Evolutionary conservation across 2,329 filamentous ascomycete genomes (phyloP).

Genomic region (Colletotrichum acutatum): DNA sequence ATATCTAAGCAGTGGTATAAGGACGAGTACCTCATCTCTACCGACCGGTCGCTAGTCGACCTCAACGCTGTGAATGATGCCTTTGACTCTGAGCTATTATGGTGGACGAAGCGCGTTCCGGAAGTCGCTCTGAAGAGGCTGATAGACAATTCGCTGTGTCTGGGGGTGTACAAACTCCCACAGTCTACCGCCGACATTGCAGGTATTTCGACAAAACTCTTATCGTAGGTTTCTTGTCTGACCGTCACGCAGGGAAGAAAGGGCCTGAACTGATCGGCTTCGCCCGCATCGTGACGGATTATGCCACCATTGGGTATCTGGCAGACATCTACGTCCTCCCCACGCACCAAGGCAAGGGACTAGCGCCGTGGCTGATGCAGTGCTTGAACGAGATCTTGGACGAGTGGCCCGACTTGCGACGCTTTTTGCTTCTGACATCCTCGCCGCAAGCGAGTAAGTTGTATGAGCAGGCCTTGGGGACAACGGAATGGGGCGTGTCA

Average conservation of each 20-base stretch:
- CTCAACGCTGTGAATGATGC: conserved; percentile 64
- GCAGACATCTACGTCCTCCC: conserved; percentile 75
- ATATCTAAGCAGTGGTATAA: conserved; percentile 57
- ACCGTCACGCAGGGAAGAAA: conserved; percentile 27
- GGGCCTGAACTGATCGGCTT: conserved; percentile 52
- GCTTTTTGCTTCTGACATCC: conserved; percentile 65
- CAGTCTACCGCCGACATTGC: conserved; percentile 45
- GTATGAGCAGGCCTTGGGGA: conserved; percentile 60
- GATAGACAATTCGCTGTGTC: conserved; percentile 67
- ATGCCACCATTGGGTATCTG: conserved; percentile 40
- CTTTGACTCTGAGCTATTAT: conserved; percentile 66
- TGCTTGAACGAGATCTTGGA: conserved; percentile 67
- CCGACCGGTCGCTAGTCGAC: conserved; percentile 66
- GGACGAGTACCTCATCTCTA: conserved; percentile 69
- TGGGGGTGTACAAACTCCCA: conserved; percentile 64
- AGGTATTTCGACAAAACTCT: conserved; percentile 39
- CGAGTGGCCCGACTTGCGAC: conserved; percentile 68
- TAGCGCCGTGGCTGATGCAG: conserved; percentile 73
- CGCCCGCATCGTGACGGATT: conserved; percentile 42
- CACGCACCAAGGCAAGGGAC: conserved; percentile 68
- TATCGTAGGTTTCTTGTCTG: background rate
- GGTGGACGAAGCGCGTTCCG: conserved; percentile 68
- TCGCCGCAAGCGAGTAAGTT: conserved; percentile 48
- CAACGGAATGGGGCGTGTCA: conserved; percentile 55
- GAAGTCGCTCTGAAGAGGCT: conserved; percentile 60